Conservation (phyloP, 2,329 filamentous ascomycete genomes). For the Lachnellula hyalina region DNA sequence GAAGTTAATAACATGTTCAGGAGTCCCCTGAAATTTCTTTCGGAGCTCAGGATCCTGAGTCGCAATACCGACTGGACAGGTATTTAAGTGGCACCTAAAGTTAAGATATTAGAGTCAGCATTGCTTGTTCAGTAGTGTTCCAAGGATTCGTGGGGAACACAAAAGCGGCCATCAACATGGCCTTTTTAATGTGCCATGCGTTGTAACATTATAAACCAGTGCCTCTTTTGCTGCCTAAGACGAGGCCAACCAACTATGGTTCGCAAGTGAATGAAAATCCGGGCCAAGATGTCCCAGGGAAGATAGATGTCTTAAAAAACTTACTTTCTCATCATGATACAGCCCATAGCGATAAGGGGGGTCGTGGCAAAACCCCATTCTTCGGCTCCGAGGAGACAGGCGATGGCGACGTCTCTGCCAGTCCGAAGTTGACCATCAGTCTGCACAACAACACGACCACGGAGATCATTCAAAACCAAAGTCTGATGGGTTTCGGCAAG, state of each 20-base stretch:
- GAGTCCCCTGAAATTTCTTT: constrained; percentile 88
- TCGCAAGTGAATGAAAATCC: too few relatives aligned
- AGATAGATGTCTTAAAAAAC: neutral
- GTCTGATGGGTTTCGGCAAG: constrained; percentile 97
- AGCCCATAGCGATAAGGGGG: constrained; percentile 93
- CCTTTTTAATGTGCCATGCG: too few relatives aligned
- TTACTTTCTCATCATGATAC: constrained; percentile 84
- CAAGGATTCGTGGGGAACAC: too few relatives aligned
- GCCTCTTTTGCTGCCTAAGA: too few relatives aligned
- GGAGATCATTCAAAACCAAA: constrained; percentile 88
- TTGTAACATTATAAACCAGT: too few relatives aligned
- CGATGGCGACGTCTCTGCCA: constrained; percentile 88
- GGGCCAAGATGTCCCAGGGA: too few relatives aligned
- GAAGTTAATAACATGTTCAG: constrained; percentile 97
- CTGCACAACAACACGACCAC: constrained; percentile 92
- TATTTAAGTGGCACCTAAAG: constrained; percentile 46
- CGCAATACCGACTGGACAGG: constrained; percentile 87
- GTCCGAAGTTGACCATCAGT: constrained; percentile 93
- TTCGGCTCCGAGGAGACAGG: constrained; percentile 92
- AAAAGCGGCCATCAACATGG: too few relatives aligned
- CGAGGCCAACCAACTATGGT: too few relatives aligned
- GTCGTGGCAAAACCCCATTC: constrained; percentile 97
- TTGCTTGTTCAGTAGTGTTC: too few relatives aligned
- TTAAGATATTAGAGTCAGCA: too few relatives aligned
- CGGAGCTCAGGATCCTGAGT: constrained; percentile 92